Base-by-base conservation (phyloP, 371 early-diverging fungal species). In the Actinomucor elegans region DNA sequence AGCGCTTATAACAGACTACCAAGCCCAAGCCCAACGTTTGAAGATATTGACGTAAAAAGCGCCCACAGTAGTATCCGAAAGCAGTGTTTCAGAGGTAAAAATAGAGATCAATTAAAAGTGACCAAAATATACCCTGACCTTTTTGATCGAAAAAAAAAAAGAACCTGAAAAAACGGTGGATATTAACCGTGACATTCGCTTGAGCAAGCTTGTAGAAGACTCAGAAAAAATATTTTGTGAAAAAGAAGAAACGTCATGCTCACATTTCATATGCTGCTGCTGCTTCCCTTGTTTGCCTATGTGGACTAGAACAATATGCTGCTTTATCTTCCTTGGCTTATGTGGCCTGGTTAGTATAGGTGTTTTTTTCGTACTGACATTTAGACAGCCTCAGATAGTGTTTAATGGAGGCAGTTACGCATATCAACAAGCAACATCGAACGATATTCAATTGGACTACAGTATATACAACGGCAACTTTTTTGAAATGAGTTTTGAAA, bases 301-400 rank as follows among this genome's bases (percentile, higher is more conserved):
- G 56, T 56, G 56, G 56, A 49, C 43, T 28, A 56, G 56, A 21
- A 56, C 49, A 1, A n/a, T 56, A 9, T 56, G 56, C 15, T 56
- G 56, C 32, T 48, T 56, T 34, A 29, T 42, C 12, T 56, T 56
- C 14, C 33, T 49, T 4, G 33, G 33, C 15, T 20, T 56, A 8
- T 48, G 46, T 42, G 27, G 48, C 11, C 4, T 42, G n/a, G 34
- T 34, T 35, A 20, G 42, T 18, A 11, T 42, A 8, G 10, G 48
- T 9, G 21, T 34, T 3, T 40, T 56, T 4, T 27, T 56, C 23
- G 15, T 35, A 5, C 12, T 48, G 2, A 34, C 49, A 2, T 56
- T 56, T 21, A 41, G 35, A 26, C 29, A 21, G 10, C 56, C 56
- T 10, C 41, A 42, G 18, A 33, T 56, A 8, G 14, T 48, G 6